Conservation (phyloP, 176 grass and related monocot species). For the Dactylis glomerata region DNA sequence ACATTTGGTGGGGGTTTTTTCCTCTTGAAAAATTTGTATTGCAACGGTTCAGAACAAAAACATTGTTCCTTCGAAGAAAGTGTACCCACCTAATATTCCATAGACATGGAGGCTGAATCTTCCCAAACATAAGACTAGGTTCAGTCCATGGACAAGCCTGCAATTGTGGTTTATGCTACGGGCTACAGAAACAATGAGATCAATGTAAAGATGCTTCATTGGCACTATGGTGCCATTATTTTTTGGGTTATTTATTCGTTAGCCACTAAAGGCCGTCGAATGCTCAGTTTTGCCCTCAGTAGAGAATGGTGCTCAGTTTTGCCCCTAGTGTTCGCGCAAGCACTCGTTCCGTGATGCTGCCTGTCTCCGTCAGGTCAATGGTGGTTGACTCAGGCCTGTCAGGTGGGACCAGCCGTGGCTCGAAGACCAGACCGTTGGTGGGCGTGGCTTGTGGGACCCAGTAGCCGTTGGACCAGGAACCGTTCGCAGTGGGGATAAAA, state of each 20-base stretch:
- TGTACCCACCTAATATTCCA: not conserved
- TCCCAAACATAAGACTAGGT: not conserved
- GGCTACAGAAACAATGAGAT: not conserved
- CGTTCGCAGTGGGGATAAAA: too few species aligned
- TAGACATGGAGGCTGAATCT: not conserved
- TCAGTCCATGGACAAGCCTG: not conserved
- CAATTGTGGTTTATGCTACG: not conserved
- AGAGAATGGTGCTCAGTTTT: too few species aligned
- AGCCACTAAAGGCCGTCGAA: too few species aligned
- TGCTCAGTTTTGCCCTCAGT: too few species aligned
- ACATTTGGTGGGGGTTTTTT: not conserved
- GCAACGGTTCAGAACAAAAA: not conserved
- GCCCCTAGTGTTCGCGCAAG: too few species aligned
- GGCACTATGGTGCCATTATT: not conserved
- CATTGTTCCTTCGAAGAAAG: not conserved
- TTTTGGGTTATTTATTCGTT: not conserved
- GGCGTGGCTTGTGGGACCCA: too few species aligned
- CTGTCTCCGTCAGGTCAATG: too few species aligned
- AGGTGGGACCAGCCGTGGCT: too few species aligned
- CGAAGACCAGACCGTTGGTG: too few species aligned
- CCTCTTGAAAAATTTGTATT: not conserved
- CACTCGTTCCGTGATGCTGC: too few species aligned
- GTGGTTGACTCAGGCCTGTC: too few species aligned
- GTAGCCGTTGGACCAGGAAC: too few species aligned
- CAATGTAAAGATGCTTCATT: not conserved